Conservation (phyloP, 1,284 basidiomycete species). For the Cryptococcus sp. region DNA sequence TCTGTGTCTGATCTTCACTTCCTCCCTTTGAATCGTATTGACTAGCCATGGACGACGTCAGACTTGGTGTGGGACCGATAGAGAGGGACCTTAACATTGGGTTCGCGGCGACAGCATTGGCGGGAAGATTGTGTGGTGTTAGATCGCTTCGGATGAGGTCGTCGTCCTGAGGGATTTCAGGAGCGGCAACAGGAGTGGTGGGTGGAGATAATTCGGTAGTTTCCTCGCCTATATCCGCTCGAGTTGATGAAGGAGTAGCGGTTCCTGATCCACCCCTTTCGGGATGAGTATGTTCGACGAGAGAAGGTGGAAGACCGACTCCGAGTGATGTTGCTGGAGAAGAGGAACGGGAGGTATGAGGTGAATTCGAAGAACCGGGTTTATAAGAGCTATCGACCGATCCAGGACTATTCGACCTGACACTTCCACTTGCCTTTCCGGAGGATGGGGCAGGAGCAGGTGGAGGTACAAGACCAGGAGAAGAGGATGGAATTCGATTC, state of each 20-base stretch:
- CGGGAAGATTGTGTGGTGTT: slow-evolving; percentile 28
- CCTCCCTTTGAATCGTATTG: slow-evolving; percentile 31
- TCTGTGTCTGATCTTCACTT: slow-evolving; percentile 26
- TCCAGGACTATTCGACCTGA: slow-evolving; percentile 29
- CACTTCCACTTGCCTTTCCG: not conserved
- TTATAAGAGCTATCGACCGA: slow-evolving; percentile 20
- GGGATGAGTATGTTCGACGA: slow-evolving; percentile 32
- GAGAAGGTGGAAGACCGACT: slow-evolving; percentile 15
- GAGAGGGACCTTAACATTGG: slow-evolving; percentile 15
- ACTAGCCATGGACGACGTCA: slow-evolving; percentile 29
- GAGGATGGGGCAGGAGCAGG: not conserved
- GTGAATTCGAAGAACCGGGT: slow-evolving; percentile 19
- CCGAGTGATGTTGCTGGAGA: slow-evolving; percentile 25
- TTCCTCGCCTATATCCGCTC: slow-evolving; percentile 40
- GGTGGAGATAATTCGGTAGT: slow-evolving; percentile 31
- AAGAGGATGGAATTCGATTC: slow-evolving; percentile 35
- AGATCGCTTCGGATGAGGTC: slow-evolving; percentile 16
- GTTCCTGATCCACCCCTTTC: slow-evolving; percentile 28
- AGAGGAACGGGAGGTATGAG: slow-evolving; percentile 27
- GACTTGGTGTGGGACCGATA: slow-evolving; percentile 13
- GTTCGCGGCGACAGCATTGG: slow-evolving; percentile 6
- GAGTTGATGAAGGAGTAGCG: slow-evolving; percentile 42
- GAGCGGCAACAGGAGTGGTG: slow-evolving; percentile 30
- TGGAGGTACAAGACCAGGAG: slow-evolving; percentile 5
- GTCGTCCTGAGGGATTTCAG: slow-evolving; percentile 23